Evolutionary conservation across 352 stramenopile species (phyloP).

Genomic region (Globisporangium cystogenes): DNA sequence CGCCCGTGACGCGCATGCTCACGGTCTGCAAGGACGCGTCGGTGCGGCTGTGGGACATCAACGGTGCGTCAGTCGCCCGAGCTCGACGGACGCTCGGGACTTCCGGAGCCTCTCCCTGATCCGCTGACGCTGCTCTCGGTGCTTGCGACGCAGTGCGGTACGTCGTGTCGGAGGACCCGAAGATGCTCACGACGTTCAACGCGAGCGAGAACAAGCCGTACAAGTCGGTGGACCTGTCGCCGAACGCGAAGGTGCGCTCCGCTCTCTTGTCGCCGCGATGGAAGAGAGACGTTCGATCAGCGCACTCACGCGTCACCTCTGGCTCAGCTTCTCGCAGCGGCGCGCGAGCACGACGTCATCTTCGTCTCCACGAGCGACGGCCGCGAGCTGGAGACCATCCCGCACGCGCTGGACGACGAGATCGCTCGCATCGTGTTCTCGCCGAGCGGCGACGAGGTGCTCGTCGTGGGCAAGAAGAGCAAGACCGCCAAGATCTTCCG

Average conservation of each 20-base stretch:
- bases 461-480: conserved; percentile 56
- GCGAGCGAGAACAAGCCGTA: conserved; percentile 49
- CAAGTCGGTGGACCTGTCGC: conserved; percentile 53
- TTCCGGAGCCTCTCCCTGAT: too few relatives aligned
- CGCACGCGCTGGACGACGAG: conserved; percentile 51
- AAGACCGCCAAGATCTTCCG: conserved; percentile 76
- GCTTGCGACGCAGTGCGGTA: conserved; percentile 49
- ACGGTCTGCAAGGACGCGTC: conserved; percentile 78
- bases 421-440: conserved; percentile 66
- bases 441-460: conserved; percentile 48
- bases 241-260: conserved; percentile 52
- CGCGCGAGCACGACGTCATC: conserved; percentile 43
- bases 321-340: conserved; percentile 46
- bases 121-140: background rate
- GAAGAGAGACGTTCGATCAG: background rate
- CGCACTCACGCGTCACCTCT: background rate
- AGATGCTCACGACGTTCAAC: conserved; percentile 57
- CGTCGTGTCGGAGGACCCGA: conserved; percentile 70
- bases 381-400: conserved; percentile 40
- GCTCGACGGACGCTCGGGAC: too few relatives aligned
- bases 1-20: conserved; percentile 68
- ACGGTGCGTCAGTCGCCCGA: conserved; percentile 33
- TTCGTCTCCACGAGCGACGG: conserved; percentile 52
- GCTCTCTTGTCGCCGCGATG: background rate
- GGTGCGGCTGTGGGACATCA: conserved; percentile 77